phyloP scores from a whole-genome alignment of 2,329 filamentous ascomycete genomes.

The Dothistroma septosporum region DNA sequence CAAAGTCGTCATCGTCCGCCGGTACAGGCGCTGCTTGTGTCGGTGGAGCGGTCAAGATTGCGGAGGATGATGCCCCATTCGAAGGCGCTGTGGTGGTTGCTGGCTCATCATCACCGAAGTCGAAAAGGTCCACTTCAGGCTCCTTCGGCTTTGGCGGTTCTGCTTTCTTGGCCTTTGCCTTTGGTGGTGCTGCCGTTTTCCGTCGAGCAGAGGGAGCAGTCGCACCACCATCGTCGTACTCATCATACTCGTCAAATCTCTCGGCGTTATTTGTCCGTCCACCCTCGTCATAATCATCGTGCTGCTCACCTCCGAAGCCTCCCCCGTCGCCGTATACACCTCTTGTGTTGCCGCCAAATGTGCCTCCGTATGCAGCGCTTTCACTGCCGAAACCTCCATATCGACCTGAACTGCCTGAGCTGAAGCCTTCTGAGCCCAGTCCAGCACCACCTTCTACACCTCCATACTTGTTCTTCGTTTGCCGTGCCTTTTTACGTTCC shows the following conservation, averaged over 20 bases:
- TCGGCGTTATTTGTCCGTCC: constrained; percentile 55
- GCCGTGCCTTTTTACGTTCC: constrained; percentile 79
- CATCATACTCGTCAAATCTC: constrained; percentile 95
- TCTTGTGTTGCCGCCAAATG: constrained; percentile 60
- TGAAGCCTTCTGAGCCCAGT: constrained; percentile 45
- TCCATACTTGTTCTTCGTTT: constrained; percentile 90
- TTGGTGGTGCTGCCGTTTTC: constrained; percentile 43
- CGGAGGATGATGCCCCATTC: constrained; percentile 37
- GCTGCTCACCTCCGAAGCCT: constrained; percentile 74
- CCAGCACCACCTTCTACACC: constrained; percentile 81
- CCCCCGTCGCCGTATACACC: constrained; percentile 93
- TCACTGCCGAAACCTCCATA: constrained; percentile 94
- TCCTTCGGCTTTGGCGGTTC: constrained; percentile 75
- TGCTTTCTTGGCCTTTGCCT: constrained; percentile 55
- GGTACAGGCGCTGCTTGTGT: constrained; percentile 17
- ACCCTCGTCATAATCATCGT: constrained; percentile 59
- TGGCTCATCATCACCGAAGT: constrained; percentile 74
- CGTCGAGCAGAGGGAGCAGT: constrained; percentile 49
- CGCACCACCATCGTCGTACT: constrained; percentile 74
- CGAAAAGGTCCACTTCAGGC: constrained; percentile 88
- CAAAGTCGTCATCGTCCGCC: constrained; percentile 70
- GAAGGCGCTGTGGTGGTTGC: constrained; percentile 42
- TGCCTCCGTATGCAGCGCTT: constrained; percentile 47
- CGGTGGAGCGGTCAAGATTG: constrained; percentile 25
- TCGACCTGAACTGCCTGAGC: constrained; percentile 54